A percentile compares a stretch with the other conserved stretches of the same genome.
Conservation (phyloP, 2,329 filamentous ascomycete species). For the Tothia fuscella region DNA sequence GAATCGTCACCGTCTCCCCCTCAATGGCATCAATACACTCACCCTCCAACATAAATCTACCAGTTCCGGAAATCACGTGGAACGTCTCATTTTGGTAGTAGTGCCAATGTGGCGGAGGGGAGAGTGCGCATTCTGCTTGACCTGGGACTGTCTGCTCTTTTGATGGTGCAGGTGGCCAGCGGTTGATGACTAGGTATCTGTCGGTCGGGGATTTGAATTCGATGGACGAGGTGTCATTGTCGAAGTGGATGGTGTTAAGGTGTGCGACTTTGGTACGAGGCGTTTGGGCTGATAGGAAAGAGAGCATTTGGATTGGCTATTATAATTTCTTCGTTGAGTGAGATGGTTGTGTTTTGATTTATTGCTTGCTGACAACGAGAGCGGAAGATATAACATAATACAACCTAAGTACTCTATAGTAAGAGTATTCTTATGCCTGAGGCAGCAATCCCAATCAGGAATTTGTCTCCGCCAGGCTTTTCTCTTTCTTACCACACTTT, state of each 20-base stretch:
- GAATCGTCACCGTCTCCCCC: not conserved
- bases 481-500: too few species aligned
- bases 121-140: conserved; percentile 1
- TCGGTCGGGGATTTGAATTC: not conserved
- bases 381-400: too few species aligned
- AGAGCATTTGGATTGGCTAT: not conserved
- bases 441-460: too few species aligned
- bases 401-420: too few species aligned
- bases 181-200: conserved; percentile 5
- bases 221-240: not conserved
- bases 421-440: too few species aligned
- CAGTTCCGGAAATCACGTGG: not conserved
- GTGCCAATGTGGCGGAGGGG: conserved; percentile 2
- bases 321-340: too few species aligned
- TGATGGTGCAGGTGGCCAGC: conserved; percentile 4
- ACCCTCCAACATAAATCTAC: not conserved
- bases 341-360: too few species aligned
- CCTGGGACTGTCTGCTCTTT: not conserved
- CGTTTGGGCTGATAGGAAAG: conserved; percentile 1
- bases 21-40: not conserved
- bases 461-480: too few species aligned
- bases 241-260: not conserved
- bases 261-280: conserved; percentile 4
- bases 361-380: too few species aligned
- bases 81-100: not conserved